Evolutionary conservation across 371 early-diverging fungal species (phyloP).

Genomic region (Apophysomyces ossiformis): DNA sequence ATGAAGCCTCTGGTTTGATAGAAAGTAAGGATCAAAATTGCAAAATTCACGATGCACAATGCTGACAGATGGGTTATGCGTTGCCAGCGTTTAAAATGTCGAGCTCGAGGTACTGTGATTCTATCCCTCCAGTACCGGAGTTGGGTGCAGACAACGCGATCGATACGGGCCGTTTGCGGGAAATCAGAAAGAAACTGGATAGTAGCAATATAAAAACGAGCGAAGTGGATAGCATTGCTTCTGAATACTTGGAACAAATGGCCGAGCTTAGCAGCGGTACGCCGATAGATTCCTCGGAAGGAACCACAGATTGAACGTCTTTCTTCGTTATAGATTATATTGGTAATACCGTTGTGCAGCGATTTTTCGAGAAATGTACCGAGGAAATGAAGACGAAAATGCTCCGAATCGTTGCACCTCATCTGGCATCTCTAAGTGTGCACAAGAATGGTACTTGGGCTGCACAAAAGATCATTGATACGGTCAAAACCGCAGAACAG

Average conservation of each 20-base stretch:
- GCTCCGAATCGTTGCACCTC: conserved; percentile 63
- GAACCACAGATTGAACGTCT: not conserved
- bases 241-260: conserved; percentile 72
- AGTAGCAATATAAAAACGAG: conserved; percentile 54
- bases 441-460: conserved; percentile 97
- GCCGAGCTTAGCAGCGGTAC: conserved; percentile 90
- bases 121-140: conserved; percentile 78
- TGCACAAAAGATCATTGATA: conserved; percentile 87
- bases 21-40: conserved; percentile 23
- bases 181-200: conserved; percentile 89
- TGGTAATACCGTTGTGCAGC: conserved; percentile 86
- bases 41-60: too few species aligned
- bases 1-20: conserved; percentile 14
- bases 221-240: conserved; percentile 68
- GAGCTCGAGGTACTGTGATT: conserved; percentile 53
- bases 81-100: conserved; percentile 17
- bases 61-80: not conserved
- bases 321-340: conserved; percentile 40
- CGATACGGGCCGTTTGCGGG: conserved; percentile 84
- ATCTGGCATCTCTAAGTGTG: conserved; percentile 82
- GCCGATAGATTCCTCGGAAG: conserved; percentile 8
- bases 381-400: conserved; percentile 62
- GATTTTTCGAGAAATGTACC: conserved; percentile 72
- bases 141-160: conserved; percentile 65
- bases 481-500: conserved; percentile 67